phyloP scores from a whole-genome alignment of 129 eudicot species.

The Rutidosis leptorrhynchoides region DNA sequence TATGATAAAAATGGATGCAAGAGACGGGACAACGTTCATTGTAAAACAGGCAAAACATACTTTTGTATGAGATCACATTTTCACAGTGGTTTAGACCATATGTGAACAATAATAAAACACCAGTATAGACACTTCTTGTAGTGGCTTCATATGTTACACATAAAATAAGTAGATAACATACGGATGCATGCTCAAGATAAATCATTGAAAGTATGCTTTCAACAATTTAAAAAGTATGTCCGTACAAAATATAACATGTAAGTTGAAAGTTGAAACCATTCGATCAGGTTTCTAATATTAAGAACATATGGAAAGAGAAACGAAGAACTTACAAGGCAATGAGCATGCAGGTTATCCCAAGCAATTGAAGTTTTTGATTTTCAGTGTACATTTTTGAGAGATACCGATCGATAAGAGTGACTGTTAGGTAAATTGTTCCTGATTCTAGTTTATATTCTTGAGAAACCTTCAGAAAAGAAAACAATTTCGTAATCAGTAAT shows the following conservation, averaged over 20 bases:
- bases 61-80: neutral
- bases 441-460: constrained; percentile 79
- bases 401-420: constrained; percentile 79
- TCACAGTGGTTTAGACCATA: neutral
- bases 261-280: neutral
- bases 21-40: neutral
- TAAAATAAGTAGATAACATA: neutral
- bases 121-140: neutral
- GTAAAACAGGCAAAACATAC: neutral
- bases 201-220: neutral
- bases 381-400: constrained; percentile 67
- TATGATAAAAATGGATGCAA: constrained; percentile 9
- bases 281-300: neutral
- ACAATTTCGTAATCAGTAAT: constrained; percentile 2
- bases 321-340: constrained; percentile 90
- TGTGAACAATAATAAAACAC: neutral
- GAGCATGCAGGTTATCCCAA: constrained; percentile 97
- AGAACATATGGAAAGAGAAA: neutral
- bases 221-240: neutral
- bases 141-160: neutral
- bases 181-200: neutral
- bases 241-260: neutral
- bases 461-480: constrained; percentile 47
- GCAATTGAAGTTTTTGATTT: constrained; percentile 81
- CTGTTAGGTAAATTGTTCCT: constrained; percentile 89